phyloP scores from a whole-genome alignment of 2,329 filamentous ascomycete species.

The Diplodia corticola region DNA sequence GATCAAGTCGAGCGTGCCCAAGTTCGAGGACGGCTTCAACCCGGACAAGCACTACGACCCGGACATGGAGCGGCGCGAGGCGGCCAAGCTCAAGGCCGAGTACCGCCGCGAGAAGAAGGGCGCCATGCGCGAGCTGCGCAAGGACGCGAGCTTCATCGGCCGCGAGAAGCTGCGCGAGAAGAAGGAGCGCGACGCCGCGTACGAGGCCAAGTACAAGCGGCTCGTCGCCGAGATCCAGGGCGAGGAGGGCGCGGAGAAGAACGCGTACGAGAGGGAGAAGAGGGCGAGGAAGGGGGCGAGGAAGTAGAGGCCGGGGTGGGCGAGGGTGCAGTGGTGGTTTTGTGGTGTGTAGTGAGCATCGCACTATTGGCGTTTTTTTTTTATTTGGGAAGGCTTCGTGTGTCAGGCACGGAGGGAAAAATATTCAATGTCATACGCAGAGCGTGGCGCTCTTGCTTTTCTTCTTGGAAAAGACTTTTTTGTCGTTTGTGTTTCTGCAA shows the following conservation, averaged over 20 bases:
- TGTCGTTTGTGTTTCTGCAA: not conserved
- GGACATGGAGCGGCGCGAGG: conserved; percentile 82
- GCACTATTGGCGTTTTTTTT: not conserved
- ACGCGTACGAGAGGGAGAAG: conserved; percentile 87
- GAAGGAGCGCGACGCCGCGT: conserved; percentile 88
- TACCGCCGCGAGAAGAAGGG: conserved; percentile 96
- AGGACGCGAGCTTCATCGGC: conserved; percentile 92
- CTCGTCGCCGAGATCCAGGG: conserved; percentile 94
- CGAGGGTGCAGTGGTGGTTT: no score
- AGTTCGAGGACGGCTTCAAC: conserved; percentile 95
- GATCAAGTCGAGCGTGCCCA: conserved; percentile 85
- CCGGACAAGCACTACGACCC: conserved; percentile 97
- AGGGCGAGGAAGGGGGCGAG: conserved; percentile 66
- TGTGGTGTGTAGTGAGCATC: not conserved
- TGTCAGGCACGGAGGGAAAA: not conserved
- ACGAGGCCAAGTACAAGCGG: conserved; percentile 94
- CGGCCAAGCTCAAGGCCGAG: conserved; percentile 81
- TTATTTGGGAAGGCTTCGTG: not conserved
- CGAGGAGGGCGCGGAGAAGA: conserved; percentile 82
- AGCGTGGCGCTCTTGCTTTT: not conserved
- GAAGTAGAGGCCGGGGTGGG: no score
- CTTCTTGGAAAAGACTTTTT: not conserved
- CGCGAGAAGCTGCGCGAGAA: conserved; percentile 87
- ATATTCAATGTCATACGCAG: not conserved
- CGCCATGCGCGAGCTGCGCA: conserved; percentile 87